Evolutionary conservation across 352 stramenopile species (phyloP).

Genomic region (Saprolegnia diclina): DNA sequence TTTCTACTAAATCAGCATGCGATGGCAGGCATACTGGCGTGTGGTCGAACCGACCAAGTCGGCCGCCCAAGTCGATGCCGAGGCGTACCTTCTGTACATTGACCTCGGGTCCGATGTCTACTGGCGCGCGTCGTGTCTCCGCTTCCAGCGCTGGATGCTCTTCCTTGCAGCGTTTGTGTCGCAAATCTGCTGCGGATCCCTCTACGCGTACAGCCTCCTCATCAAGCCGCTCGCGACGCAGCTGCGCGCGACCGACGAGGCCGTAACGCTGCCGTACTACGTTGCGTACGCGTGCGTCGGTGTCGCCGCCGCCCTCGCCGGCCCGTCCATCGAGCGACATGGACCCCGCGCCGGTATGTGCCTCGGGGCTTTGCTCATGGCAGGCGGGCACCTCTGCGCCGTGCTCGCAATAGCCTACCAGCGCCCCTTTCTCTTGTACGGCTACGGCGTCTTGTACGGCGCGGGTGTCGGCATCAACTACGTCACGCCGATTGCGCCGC

Average conservation of each 20-base stretch:
- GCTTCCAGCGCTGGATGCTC: slow-evolving; percentile 58
- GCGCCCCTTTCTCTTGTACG: slow-evolving; percentile 39
- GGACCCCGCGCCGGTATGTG: slow-evolving; percentile 39
- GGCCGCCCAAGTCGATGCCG: slow-evolving; percentile 31
- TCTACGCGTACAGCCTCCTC: slow-evolving; percentile 61
- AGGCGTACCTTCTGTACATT: slow-evolving; percentile 42
- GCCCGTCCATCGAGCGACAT: slow-evolving; percentile 49
- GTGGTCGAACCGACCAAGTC: slow-evolving; percentile 18
- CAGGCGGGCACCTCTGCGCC: slow-evolving; percentile 35
- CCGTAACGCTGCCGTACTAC: slow-evolving; percentile 55
- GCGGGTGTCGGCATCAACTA: slow-evolving; percentile 57
- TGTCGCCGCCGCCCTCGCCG: slow-evolving; percentile 43
- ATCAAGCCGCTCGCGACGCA: slow-evolving; percentile 49
- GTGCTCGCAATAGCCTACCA: slow-evolving; percentile 45
- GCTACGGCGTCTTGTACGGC: slow-evolving; percentile 55
- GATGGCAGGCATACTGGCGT: neutral
- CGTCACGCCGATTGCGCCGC: slow-evolving; percentile 45
- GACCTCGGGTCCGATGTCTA: slow-evolving; percentile 43
- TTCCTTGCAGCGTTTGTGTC: slow-evolving; percentile 50
- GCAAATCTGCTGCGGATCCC: slow-evolving; percentile 57
- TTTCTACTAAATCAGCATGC: too few relatives aligned
- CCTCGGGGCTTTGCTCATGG: neutral
- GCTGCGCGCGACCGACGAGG: slow-evolving; percentile 40
- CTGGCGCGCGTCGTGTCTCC: slow-evolving; percentile 32
- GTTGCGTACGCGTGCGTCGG: slow-evolving; percentile 51